Conservation (phyloP, 352 stramenopile species). For the Phytophthora colocasiae region DNA sequence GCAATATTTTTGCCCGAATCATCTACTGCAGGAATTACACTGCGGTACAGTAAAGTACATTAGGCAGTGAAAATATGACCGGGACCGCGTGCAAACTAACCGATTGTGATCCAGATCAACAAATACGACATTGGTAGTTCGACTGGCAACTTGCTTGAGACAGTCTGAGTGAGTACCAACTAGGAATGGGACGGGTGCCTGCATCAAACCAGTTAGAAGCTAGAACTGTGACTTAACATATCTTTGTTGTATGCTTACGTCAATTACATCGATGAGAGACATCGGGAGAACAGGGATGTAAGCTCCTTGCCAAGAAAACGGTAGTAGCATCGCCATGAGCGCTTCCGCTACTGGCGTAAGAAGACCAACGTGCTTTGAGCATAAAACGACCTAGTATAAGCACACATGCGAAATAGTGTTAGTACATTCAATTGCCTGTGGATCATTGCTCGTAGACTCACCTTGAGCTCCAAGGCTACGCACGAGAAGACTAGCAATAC, state of each 20-base stretch:
- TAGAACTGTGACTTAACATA: background rate
- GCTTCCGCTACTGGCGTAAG: conserved; percentile 93
- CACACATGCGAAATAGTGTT: background rate
- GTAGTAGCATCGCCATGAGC: conserved; percentile 92
- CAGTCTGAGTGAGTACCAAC: conserved; percentile 91
- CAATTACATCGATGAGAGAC: conserved; percentile 93
- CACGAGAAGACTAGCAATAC: conserved; percentile 92
- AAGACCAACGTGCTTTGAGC: conserved; percentile 89
- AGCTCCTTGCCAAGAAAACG: conserved; percentile 95
- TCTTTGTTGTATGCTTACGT: conserved; percentile 57
- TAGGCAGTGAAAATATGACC: background rate
- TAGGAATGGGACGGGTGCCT: conserved; percentile 95
- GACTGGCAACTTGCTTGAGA: conserved; percentile 61
- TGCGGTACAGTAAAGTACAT: conserved; percentile 15
- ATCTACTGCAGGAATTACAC: conserved; percentile 79
- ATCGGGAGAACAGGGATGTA: conserved; percentile 95
- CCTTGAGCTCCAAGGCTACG: conserved; percentile 91
- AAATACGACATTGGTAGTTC: conserved; percentile 91
- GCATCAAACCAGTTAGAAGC: background rate
- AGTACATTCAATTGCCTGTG: no score
- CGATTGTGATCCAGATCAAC: conserved; percentile 95
- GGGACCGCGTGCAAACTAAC: conserved; percentile 32
- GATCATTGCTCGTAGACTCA: conserved; percentile 14
- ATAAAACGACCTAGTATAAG: conserved; percentile 85
- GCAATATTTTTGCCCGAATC: conserved; percentile 61